phyloP scores from a whole-genome alignment of 2,329 filamentous ascomycete genomes.

The Rhinocladiella mackenziei region DNA sequence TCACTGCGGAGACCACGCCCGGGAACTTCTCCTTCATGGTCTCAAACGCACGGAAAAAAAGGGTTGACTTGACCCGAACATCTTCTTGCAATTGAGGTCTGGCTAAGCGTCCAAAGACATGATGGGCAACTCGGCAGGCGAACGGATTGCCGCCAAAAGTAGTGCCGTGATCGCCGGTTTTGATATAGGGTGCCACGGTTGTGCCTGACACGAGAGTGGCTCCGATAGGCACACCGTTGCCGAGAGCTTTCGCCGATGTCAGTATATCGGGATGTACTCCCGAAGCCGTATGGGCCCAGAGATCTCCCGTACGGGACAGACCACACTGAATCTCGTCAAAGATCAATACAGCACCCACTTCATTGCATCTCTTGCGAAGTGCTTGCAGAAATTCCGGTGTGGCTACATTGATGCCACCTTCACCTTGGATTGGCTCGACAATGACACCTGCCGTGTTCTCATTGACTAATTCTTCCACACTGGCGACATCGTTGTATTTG shows the following conservation, averaged over 20 bases:
- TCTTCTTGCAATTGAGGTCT: constrained; percentile 64
- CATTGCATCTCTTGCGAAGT: constrained; percentile 76
- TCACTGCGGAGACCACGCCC: constrained; percentile 68
- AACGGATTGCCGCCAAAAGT: constrained; percentile 93
- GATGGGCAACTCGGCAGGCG: constrained; percentile 75
- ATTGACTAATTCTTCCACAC: constrained; percentile 69
- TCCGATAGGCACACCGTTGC: constrained; percentile 93
- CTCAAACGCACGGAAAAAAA: constrained; percentile 58
- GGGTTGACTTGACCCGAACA: constrained; percentile 64
- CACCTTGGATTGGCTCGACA: constrained; percentile 94
- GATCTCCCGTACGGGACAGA: constrained; percentile 74
- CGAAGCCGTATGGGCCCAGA: constrained; percentile 73
- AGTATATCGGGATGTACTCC: constrained; percentile 84
- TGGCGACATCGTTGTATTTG: constrained; percentile 74
- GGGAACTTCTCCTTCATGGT: constrained; percentile 61
- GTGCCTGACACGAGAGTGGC: constrained; percentile 66
- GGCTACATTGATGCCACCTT: constrained; percentile 85
- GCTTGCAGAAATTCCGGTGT: constrained; percentile 77
- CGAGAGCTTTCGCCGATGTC: constrained; percentile 91
- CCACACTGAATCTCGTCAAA: constrained; percentile 98
- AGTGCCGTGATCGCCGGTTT: constrained; percentile 81
- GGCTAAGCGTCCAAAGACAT: constrained; percentile 74
- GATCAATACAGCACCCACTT: constrained; percentile 83
- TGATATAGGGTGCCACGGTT: constrained; percentile 63
- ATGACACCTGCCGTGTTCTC: constrained; percentile 89